Conservation (phyloP, 2,329 filamentous ascomycete genomes). For the Beauveria sp. region DNA sequence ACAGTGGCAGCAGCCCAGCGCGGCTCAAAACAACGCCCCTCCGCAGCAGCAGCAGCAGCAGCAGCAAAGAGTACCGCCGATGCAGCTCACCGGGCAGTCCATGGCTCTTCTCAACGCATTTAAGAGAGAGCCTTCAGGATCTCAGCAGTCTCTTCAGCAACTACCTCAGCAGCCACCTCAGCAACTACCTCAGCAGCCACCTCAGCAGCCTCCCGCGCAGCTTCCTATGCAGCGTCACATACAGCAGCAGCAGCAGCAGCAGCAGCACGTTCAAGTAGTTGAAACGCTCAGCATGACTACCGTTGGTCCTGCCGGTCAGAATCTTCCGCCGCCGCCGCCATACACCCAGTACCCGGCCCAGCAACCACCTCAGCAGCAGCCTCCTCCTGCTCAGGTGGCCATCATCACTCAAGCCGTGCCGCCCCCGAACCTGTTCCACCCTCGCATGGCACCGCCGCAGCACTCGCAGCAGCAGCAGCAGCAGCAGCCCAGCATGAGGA, state of each 20-base stretch:
- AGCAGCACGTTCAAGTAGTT: not conserved
- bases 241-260: constrained; percentile 4
- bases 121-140: constrained; percentile 23
- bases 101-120: constrained; percentile 39
- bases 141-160: constrained; percentile 17
- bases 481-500: constrained; percentile 13
- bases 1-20: constrained; percentile 13
- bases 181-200: constrained; percentile 5
- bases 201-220: constrained; percentile 12
- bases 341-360: constrained; percentile 8
- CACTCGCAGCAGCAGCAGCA: not conserved
- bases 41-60: not conserved
- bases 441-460: constrained; percentile 2
- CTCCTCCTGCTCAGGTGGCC: not conserved
- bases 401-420: not conserved
- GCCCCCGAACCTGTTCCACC: not conserved
- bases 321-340: constrained; percentile 4
- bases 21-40: not conserved
- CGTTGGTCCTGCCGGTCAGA: not conserved
- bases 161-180: constrained; percentile 8
- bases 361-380: not conserved
- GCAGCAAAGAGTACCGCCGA: constrained; percentile 13
- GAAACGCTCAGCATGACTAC: not conserved
- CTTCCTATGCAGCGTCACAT: constrained; percentile 5
- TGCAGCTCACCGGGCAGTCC: constrained; percentile 33